These are phyloP conservation scores for Aspergillus kassunensis DNA, from an alignment of 495 filamentous ascomycete genomes.

Conservation along the genomic window DNA sequence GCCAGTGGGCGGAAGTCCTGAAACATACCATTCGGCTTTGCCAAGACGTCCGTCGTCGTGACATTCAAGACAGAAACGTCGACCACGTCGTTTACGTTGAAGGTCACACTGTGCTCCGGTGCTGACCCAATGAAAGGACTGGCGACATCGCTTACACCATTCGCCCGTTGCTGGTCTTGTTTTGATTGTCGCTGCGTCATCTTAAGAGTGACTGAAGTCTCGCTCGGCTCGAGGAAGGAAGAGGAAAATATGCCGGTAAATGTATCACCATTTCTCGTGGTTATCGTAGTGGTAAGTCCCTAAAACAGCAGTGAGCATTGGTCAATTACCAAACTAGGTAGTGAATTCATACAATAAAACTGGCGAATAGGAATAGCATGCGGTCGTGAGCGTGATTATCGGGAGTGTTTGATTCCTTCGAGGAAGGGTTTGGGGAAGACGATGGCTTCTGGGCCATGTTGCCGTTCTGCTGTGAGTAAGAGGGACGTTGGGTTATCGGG, in stretches of 20 bases:
- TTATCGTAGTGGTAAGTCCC: conserved; percentile 66
- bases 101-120: conserved; percentile 68
- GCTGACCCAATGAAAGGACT: conserved; percentile 57
- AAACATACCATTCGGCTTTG: conserved; percentile 67
- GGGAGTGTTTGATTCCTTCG: conserved; percentile 51
- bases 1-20: not conserved
- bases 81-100: conserved; percentile 71
- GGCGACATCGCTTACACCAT: conserved; percentile 49
- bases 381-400: conserved; percentile 66
- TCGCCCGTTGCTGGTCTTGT: conserved; percentile 46
- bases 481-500: conserved; percentile 59
- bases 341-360: conserved; percentile 54
- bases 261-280: conserved; percentile 64
- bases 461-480: conserved; percentile 51
- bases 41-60: conserved; percentile 40
- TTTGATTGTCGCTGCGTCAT: conserved; percentile 69
- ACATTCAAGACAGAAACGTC: conserved; percentile 62
- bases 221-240: conserved; percentile 52
- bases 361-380: conserved; percentile 58
- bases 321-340: not conserved
- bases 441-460: conserved; percentile 43
- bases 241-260: conserved; percentile 69
- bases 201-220: conserved; percentile 67
- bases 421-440: conserved; percentile 34
- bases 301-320: conserved; percentile 34